phyloP scores from a whole-genome alignment of 2,329 filamentous ascomycete genomes.

The Graphilbum ipis-grandicollis region DNA sequence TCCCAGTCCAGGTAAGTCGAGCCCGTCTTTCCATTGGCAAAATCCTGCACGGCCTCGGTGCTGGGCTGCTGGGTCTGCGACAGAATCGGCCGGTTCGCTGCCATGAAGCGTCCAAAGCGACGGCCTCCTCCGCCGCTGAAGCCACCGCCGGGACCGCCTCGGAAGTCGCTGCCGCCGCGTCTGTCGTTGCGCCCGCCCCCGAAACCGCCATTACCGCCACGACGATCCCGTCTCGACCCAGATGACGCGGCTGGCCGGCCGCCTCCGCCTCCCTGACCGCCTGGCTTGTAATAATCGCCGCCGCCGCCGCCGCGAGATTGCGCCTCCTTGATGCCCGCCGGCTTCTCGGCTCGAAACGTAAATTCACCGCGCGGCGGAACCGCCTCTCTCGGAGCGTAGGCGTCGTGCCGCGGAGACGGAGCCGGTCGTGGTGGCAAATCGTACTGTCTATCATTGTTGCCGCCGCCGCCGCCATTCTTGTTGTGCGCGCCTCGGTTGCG shows the following conservation, averaged over 20 bases:
- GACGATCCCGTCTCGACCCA: slow-evolving; percentile 12
- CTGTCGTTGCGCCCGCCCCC: not conserved
- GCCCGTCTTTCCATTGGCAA: slow-evolving; percentile 25
- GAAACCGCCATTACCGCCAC: slow-evolving; percentile 7
- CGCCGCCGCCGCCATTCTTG: slow-evolving; percentile 1
- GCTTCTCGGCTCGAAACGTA: slow-evolving; percentile 36
- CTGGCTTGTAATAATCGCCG: slow-evolving; percentile 22
- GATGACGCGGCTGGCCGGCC: too few species aligned
- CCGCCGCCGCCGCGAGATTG: slow-evolving; percentile 35
- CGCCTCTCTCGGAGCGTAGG: not conserved
- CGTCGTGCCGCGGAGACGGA: not conserved
- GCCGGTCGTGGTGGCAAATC: not conserved
- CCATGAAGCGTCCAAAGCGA: slow-evolving; percentile 15
- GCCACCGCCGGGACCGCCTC: slow-evolving; percentile 2
- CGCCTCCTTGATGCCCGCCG: slow-evolving; percentile 27
- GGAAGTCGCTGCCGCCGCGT: not conserved
- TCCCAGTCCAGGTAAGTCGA: slow-evolving; percentile 37
- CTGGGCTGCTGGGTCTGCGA: slow-evolving; percentile 20
- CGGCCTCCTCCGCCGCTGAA: not conserved
- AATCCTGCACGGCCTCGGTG: slow-evolving; percentile 23
- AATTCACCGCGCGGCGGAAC: slow-evolving; percentile 30
- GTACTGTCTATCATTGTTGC: not conserved
- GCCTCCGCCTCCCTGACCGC: slow-evolving; percentile 11
- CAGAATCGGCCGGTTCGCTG: slow-evolving; percentile 32
- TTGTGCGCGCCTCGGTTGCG: not conserved